phyloP scores from a whole-genome alignment of 345 rosid genomes.

The Corchorus capsularis region DNA sequence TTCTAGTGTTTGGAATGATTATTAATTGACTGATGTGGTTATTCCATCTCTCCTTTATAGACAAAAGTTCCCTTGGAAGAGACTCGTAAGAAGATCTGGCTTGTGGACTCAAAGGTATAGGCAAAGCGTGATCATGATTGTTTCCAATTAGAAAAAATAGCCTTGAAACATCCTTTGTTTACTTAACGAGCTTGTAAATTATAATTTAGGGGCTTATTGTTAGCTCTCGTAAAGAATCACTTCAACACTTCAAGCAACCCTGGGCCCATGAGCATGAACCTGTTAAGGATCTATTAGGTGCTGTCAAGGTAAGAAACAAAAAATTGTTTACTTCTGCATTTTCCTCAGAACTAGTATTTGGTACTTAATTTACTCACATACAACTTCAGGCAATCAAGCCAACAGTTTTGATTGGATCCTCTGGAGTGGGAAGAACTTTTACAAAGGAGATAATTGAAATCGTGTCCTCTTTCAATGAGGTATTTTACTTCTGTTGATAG shows the following conservation, averaged over 20 bases:
- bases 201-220: conserved; percentile 79
- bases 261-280: conserved; percentile 98
- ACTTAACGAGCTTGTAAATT: neutral
- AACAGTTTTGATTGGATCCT: conserved; percentile 80
- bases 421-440: conserved; percentile 85
- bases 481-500: conserved; percentile 11
- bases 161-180: neutral
- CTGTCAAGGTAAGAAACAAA: conserved; percentile 62
- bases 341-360: neutral
- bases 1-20: neutral
- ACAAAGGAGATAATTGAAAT: conserved; percentile 91
- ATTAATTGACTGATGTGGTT: neutral
- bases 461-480: conserved; percentile 82
- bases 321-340: neutral
- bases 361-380: neutral
- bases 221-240: conserved; percentile 74
- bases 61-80: conserved; percentile 71
- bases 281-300: conserved; percentile 63
- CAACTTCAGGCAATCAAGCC: conserved; percentile 76
- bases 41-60: conserved; percentile 38
- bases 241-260: conserved; percentile 92
- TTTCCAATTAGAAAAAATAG: neutral
- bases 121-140: conserved; percentile 24
- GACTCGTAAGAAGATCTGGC: conserved; percentile 91
- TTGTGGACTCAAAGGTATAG: conserved; percentile 89